These are phyloP conservation scores for Leptomonas seymouri DNA, from an alignment of 208 protist species.

Conservation along the genomic window DNA sequence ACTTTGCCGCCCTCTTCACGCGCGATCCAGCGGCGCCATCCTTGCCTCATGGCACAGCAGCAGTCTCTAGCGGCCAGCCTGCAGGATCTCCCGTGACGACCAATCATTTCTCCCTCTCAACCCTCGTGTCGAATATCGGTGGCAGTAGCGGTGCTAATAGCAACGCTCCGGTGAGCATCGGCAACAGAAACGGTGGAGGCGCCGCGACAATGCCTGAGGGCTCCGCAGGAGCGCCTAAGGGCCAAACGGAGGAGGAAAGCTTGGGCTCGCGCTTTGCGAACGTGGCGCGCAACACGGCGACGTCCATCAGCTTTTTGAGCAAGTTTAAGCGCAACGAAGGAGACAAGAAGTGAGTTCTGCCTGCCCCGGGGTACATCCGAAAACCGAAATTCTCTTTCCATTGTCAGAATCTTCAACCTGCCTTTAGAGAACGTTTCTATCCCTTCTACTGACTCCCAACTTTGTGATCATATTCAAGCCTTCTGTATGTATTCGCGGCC, in stretches of 20 bases:
- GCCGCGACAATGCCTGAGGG: neutral
- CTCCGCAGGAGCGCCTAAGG: neutral
- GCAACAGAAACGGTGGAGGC: neutral
- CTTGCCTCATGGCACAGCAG: neutral
- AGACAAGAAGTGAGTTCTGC: slow-evolving; percentile 7
- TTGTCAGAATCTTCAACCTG: too few relatives aligned
- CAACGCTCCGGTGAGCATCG: neutral
- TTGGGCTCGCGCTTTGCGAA: slow-evolving; percentile 64
- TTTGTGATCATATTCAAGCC: too few relatives aligned
- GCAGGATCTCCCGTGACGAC: slow-evolving; percentile 5
- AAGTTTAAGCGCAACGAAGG: slow-evolving; percentile 68
- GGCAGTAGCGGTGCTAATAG: slow-evolving; percentile 5
- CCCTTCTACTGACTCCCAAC: too few relatives aligned
- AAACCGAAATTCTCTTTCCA: too few relatives aligned
- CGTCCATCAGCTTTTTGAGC: slow-evolving; percentile 70
- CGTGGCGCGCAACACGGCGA: slow-evolving; percentile 58
- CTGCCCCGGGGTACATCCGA: too few relatives aligned
- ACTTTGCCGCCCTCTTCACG: slow-evolving; percentile 56
- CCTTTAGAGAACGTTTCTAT: too few relatives aligned
- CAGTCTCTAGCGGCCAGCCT: neutral
- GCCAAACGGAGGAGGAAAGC: slow-evolving; percentile 38
- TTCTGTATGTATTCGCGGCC: too few relatives aligned
- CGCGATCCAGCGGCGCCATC: slow-evolving; percentile 33
- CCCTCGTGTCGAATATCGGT: slow-evolving; percentile 36
- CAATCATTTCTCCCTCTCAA: slow-evolving; percentile 35